These are phyloP conservation scores for Euphrasia arctica DNA, from an alignment of 305 asterid genomes.

Conservation along the genomic window DNA sequence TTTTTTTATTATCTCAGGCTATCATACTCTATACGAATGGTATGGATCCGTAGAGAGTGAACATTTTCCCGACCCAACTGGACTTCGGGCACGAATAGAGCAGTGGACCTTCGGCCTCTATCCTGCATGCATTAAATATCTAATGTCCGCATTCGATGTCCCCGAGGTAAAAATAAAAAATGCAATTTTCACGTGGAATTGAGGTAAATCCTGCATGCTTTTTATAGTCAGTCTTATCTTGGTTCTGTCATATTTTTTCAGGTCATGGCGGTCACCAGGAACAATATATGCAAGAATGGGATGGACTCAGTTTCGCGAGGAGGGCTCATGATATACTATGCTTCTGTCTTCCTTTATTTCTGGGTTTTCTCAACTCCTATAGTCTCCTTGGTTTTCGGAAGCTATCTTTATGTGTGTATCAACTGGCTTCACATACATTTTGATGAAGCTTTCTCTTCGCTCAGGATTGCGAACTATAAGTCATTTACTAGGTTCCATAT, in stretches of 20 bases:
- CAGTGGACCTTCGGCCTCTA: conserved; percentile 98
- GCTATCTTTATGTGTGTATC: conserved; percentile 94
- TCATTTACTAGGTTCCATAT: conserved; percentile 93
- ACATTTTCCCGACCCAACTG: conserved; percentile 98
- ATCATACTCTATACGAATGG: conserved; percentile 95
- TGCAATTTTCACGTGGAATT: no score
- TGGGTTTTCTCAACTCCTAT: conserved; percentile 99
- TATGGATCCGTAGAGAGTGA: conserved; percentile 79
- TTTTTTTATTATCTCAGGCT: conserved; percentile 45
- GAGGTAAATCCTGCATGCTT: no score
- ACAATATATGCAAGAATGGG: conserved; percentile 79
- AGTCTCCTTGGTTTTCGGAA: conserved; percentile 88
- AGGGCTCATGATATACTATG: conserved; percentile 81
- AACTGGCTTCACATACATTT: conserved; percentile 98
- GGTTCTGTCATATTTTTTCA: conserved; percentile 28
- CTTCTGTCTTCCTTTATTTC: conserved; percentile 90
- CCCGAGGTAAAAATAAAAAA: conserved; percentile 59
- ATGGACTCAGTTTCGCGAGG: conserved; percentile 82
- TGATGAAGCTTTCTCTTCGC: conserved; percentile 98
- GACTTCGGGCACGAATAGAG: conserved; percentile 91
- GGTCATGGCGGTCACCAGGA: conserved; percentile 98
- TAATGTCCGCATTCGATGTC: conserved; percentile 96
- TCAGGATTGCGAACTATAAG: conserved; percentile 95
- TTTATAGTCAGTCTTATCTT: background rate
- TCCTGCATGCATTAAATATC: conserved; percentile 97